phyloP scores from a whole-genome alignment of 805 yeast species.

The Sungouiella thailandica region DNA sequence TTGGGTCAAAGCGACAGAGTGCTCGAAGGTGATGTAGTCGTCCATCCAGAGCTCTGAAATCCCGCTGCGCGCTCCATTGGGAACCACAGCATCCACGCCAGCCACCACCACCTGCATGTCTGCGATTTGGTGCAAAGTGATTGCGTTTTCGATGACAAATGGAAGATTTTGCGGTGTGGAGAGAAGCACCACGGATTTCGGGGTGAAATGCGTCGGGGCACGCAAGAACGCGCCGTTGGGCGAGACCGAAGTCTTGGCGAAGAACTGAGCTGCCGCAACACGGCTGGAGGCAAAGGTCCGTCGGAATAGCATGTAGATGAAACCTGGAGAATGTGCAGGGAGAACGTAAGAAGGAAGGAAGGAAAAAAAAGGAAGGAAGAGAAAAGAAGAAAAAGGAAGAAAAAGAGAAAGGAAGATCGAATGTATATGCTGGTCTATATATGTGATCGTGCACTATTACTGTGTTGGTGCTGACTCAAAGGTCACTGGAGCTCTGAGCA shows the following conservation, averaged over 20 bases:
- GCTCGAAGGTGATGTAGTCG: slow-evolving; percentile 15
- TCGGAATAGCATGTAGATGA: slow-evolving; percentile 1
- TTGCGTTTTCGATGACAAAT: slow-evolving; percentile 25
- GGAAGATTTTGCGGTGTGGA: slow-evolving; percentile 34
- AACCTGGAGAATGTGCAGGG: slow-evolving; percentile 1
- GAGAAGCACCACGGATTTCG: slow-evolving; percentile 30
- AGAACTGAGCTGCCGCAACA: slow-evolving; percentile 5
- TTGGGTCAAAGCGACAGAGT: slow-evolving; percentile 17
- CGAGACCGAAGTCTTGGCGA: slow-evolving; percentile 12
- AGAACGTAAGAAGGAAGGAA: background rate
- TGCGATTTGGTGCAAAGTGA: slow-evolving; percentile 19
- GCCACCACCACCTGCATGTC: slow-evolving; percentile 36
- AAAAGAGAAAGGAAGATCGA: no score
- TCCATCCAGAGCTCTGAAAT: slow-evolving; percentile 37
- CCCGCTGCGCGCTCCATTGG: slow-evolving; percentile 29
- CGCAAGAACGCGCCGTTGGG: slow-evolving; percentile 4
- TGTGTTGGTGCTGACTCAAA: no score
- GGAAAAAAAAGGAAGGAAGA: no score
- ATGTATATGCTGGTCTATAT: no score
- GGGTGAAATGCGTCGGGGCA: slow-evolving; percentile 10
- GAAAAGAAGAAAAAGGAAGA: no score
- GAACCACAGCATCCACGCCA: slow-evolving; percentile 35
- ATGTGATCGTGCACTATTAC: no score
- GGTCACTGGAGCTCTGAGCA: no score
- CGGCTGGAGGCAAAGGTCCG: slow-evolving; percentile 9